Evolutionary conservation across 163 green algal genomes (phyloP), one percentile per base, ranked within the genome.

Genomic region (Prototheca wickerhamii): DNA sequence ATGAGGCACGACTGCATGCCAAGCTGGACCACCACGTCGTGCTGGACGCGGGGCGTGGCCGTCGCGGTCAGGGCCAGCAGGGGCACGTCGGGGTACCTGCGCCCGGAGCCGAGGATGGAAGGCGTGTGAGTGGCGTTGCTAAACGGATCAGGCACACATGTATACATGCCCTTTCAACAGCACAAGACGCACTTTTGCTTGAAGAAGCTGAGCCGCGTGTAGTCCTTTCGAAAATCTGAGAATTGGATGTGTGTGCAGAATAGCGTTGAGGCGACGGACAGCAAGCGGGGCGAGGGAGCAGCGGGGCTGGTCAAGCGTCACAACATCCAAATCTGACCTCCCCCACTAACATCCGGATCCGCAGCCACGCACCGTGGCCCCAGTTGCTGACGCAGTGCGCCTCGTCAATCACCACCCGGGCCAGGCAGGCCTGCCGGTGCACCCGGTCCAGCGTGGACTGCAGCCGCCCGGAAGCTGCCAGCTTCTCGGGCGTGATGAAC

Each of bases 401-500:
- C 65, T 84, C 75, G 67, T 83, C 72, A 2, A 83, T 62, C 8
- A 91, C 83, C n/a, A 90, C 75, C 0, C 89, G 62, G 20, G 64
- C 72, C 62, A 96, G 76, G 35, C 78, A 31, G 26, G 72, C 73
- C 10, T 64, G 46, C n/a, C 6, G 53, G 50, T 85, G 43, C 68
- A 93, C 75, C 2, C 35, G 29, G 34, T 88, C 71, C 58, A 96
- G 72, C 56, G 79, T 30, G 25, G 72, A 63, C 65, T 90, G 78
- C 55, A 92, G 68, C 30, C 65, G 64, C 56, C 89, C 84, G 53
- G 77, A 89, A 31, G 63, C 66, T 2, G 80, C 77, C 15, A 96
- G 62, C 60, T 88, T 89, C 69, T 98, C 91, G 5, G 91, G 91
- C 4, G 91, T 98, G 44, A 96, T 73, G 70, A 94, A 98, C 56